These are phyloP conservation scores for Paramyrothecium sp. DNA, from an alignment of 2,329 filamentous ascomycete species.

Conservation along the genomic window DNA sequence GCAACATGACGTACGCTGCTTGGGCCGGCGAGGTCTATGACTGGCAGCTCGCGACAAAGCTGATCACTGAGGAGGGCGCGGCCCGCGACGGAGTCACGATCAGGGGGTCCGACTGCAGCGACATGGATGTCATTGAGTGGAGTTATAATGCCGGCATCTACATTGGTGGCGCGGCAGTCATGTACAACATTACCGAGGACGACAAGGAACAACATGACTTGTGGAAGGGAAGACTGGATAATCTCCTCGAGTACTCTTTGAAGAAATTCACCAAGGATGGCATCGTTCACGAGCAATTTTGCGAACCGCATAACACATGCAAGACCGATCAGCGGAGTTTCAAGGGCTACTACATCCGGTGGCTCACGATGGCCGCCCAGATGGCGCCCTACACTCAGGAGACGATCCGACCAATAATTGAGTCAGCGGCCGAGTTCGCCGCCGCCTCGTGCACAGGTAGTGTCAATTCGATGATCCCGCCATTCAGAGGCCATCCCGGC, in stretches of 20 bases:
- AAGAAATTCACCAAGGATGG: conserved; percentile 52
- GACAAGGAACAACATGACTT: conserved; percentile 14
- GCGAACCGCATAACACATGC: conserved; percentile 61
- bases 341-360: conserved; percentile 73
- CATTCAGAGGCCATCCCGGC: conserved; percentile 50
- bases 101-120: conserved; percentile 40
- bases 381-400: conserved; percentile 52
- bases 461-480: conserved; percentile 23
- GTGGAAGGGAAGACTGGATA: conserved; percentile 60
- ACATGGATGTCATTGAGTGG: conserved; percentile 61
- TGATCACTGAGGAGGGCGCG: conserved; percentile 55
- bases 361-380: conserved; percentile 56
- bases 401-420: conserved; percentile 49
- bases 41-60: conserved; percentile 55
- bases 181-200: conserved; percentile 60
- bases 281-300: conserved; percentile 65
- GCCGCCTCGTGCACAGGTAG: conserved; percentile 50
- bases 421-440: conserved; percentile 49
- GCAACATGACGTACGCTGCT: conserved; percentile 73
- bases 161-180: conserved; percentile 58
- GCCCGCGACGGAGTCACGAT: conserved; percentile 51
- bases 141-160: conserved; percentile 69
- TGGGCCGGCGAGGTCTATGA: conserved; percentile 73
- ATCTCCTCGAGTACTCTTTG: conserved; percentile 50
- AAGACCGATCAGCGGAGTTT: conserved; percentile 71